Conservation (phyloP, 768 basidiomycete genomes). For the Butyriboletus loyo region DNA sequence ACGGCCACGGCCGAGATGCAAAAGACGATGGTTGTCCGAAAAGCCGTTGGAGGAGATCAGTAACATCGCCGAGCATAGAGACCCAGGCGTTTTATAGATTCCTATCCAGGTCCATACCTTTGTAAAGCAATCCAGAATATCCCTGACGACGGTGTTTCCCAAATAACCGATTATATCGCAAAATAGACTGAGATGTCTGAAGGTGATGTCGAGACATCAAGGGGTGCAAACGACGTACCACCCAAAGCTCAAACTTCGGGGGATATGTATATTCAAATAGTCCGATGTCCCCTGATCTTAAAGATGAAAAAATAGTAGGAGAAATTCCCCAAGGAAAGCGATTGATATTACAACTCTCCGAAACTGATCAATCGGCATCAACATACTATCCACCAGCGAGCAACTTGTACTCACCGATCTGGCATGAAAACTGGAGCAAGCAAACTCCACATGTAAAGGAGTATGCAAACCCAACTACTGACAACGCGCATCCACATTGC, state of each 20-base stretch:
- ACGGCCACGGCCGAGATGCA: background rate
- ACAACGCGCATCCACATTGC: conserved; percentile 99
- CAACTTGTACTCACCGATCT: conserved; percentile 59
- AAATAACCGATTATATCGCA: background rate
- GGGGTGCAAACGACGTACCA: background rate
- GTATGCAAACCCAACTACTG: conserved; percentile 91
- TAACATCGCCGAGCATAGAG: background rate
- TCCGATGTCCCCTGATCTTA: background rate
- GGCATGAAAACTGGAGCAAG: conserved; percentile 89
- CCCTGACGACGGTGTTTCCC: background rate
- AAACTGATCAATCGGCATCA: conserved; percentile 19
- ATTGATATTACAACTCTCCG: conserved; percentile 19
- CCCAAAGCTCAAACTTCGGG: background rate
- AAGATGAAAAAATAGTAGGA: conserved; percentile 1
- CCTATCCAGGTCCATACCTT: background rate
- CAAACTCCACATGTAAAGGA: conserved; percentile 83
- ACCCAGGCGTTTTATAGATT: background rate
- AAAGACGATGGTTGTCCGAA: background rate
- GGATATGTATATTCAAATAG: background rate
- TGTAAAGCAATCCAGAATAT: background rate
- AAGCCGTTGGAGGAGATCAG: background rate
- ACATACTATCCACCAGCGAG: background rate
- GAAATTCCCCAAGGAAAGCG: background rate
- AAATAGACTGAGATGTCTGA: background rate
- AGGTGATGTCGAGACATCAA: background rate